Percentiles rank a stretch among this genome's conserved stretches.
phyloP scores from a whole-genome alignment of 176 grass and related monocot species.

The Hsuehochloa calcarea region DNA sequence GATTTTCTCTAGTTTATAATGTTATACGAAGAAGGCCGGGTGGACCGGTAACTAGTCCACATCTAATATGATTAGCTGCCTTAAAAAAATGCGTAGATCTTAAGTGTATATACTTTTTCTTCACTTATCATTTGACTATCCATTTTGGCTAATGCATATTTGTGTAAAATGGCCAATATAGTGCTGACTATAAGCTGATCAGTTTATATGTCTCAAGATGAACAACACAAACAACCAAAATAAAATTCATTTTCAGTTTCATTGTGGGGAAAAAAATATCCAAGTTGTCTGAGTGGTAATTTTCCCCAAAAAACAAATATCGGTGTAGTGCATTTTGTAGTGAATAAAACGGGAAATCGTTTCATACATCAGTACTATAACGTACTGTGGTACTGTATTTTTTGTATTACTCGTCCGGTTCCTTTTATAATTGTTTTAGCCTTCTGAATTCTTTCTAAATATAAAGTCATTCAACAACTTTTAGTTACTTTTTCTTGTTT shows the following conservation, averaged over 20 bases:
- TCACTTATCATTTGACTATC: not conserved
- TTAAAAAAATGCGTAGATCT: not conserved
- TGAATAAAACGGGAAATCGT: not conserved
- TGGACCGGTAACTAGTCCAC: conserved; percentile 23
- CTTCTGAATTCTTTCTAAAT: too few species aligned
- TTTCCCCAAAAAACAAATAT: not conserved
- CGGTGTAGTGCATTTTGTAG: not conserved
- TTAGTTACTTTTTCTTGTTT: too few species aligned
- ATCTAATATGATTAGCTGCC: conserved; percentile 12
- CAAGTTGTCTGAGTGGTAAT: not conserved
- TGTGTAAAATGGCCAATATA: not conserved
- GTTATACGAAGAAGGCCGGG: conserved; percentile 30
- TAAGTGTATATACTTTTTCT: not conserved
- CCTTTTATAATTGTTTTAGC: too few species aligned
- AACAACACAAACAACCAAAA: not conserved
- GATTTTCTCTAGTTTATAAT: not conserved
- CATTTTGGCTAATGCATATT: conserved; percentile 29
- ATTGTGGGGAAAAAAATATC: not conserved
- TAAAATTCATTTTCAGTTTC: not conserved
- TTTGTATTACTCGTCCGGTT: too few species aligned
- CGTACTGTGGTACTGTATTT: not conserved
- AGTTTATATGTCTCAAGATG: not conserved
- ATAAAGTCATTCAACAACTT: too few species aligned
- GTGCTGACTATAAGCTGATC: not conserved
- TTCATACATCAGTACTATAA: not conserved